phyloP scores from a whole-genome alignment of 1,284 basidiomycete genomes.

The Veloporphyrellus conicus region DNA sequence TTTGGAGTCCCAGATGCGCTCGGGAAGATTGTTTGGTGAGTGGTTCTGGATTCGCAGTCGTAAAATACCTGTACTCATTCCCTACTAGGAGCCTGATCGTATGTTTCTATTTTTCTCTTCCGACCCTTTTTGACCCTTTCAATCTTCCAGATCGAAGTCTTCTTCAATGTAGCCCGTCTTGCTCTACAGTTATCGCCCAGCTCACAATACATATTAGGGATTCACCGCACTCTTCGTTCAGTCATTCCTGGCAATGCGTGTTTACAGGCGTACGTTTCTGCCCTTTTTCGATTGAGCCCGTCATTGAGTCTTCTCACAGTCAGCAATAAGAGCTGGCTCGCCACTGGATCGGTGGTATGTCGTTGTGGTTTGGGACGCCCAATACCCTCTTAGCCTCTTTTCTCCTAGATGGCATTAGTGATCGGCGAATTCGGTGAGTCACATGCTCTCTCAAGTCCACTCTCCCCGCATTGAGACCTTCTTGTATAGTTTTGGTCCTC shows the following conservation, averaged over 20 bases:
- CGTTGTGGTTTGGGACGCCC: neutral
- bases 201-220: conserved; percentile 14
- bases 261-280: conserved; percentile 25
- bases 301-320: conserved; percentile 14
- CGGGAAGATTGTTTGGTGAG: conserved; percentile 46
- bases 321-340: conserved; percentile 22
- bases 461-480: conserved; percentile 1
- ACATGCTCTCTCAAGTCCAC: neutral
- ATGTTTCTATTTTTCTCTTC: conserved; percentile 14
- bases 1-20: conserved; percentile 34
- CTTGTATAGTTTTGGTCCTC: conserved; percentile 11
- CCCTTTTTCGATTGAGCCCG: neutral
- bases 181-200: neutral
- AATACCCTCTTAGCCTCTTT: neutral
- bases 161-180: conserved; percentile 30
- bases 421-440: conserved; percentile 48
- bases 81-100: conserved; percentile 46
- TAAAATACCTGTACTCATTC: conserved; percentile 16
- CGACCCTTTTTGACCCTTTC: conserved; percentile 2
- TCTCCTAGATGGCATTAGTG: conserved; percentile 34
- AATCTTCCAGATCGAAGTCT: conserved; percentile 32
- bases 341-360: conserved; percentile 11
- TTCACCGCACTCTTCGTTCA: conserved; percentile 38
- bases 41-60: conserved; percentile 10
- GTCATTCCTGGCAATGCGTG: conserved; percentile 29